phyloP scores from a whole-genome alignment of 257 asterid species.

The Scutellaria baicalensis region DNA sequence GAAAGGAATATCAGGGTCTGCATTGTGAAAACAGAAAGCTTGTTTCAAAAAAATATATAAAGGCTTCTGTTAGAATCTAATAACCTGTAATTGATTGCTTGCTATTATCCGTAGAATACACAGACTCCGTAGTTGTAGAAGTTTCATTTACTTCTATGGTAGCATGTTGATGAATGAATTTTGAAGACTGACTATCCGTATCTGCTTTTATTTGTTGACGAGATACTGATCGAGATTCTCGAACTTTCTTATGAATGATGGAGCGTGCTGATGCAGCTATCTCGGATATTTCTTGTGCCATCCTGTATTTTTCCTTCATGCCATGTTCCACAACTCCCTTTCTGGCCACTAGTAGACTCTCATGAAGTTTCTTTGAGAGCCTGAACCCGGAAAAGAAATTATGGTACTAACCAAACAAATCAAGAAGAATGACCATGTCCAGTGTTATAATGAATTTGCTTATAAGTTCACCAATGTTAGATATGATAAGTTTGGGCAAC shows the following conservation, averaged over 20 bases:
- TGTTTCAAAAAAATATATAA: not conserved
- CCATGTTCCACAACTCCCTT: slow-evolving; percentile 50
- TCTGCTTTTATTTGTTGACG: slow-evolving; percentile 27
- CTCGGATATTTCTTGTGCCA: slow-evolving; percentile 54
- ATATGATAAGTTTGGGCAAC: not conserved
- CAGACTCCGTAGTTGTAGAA: slow-evolving; percentile 21
- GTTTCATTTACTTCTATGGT: slow-evolving; percentile 16
- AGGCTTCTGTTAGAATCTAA: slow-evolving; percentile 1
- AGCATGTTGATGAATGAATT: slow-evolving; percentile 5
- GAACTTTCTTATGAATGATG: slow-evolving; percentile 53
- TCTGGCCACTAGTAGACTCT: slow-evolving; percentile 36
- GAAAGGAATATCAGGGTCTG: not conserved
- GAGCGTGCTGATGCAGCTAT: slow-evolving; percentile 87
- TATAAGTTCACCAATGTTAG: not conserved
- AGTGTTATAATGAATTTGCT: not conserved
- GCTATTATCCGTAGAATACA: slow-evolving; percentile 13
- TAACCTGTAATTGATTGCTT: slow-evolving; percentile 47
- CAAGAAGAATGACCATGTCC: not conserved
- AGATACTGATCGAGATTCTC: slow-evolving; percentile 50
- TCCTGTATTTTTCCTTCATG: slow-evolving; percentile 40
- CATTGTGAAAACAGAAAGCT: not conserved
- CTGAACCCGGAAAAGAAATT: slow-evolving; percentile 32
- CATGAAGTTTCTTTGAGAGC: slow-evolving; percentile 61
- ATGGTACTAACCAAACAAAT: not conserved
- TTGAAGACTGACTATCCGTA: slow-evolving; percentile 16